Percentiles rank a stretch among this genome's conserved stretches.
phyloP scores from a whole-genome alignment of 106 monocot species.

The Posidonia australis region DNA sequence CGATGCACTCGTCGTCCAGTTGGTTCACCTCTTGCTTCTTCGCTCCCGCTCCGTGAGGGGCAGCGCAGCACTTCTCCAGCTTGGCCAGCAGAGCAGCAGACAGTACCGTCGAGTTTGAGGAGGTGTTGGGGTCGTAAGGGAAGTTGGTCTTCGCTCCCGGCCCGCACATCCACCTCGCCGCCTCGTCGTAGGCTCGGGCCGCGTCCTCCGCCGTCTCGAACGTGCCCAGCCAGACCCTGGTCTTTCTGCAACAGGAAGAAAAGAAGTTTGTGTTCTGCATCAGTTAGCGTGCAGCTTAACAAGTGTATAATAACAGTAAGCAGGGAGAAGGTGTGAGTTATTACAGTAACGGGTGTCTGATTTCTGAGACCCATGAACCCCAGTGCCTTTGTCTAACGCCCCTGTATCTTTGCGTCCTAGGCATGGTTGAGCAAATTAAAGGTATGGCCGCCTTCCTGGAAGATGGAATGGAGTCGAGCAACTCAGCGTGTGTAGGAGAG shows the following conservation, averaged over 20 bases:
- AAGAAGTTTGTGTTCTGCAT: neutral
- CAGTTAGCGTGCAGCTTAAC: neutral
- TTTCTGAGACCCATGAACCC: slow-evolving; percentile 84
- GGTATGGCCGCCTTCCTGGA: neutral
- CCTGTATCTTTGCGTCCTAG: slow-evolving; percentile 52
- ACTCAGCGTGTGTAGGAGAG: neutral
- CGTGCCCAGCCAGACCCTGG: slow-evolving; percentile 90
- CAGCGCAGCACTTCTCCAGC: slow-evolving; percentile 63
- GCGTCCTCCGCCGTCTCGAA: slow-evolving; percentile 91
- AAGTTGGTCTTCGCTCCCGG: slow-evolving; percentile 70
- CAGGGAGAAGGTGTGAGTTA: neutral
- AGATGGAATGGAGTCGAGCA: neutral
- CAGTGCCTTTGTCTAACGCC: slow-evolving; percentile 74
- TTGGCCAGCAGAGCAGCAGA: slow-evolving; percentile 69
- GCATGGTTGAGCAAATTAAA: slow-evolving; percentile 15
- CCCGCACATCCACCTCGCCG: slow-evolving; percentile 77
- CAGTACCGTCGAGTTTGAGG: slow-evolving; percentile 12
- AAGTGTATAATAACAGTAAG: neutral
- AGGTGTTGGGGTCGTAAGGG: slow-evolving; percentile 20
- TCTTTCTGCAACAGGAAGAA: slow-evolving; percentile 46
- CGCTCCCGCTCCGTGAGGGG: slow-evolving; percentile 5
- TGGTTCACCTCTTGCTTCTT: neutral
- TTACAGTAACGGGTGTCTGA: slow-evolving; percentile 62
- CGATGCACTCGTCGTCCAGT: slow-evolving; percentile 58
- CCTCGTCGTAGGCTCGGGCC: slow-evolving; percentile 91